Evolutionary conservation across 1,284 basidiomycete genomes (phyloP).

Genomic region (Takashimella koratensis): DNA sequence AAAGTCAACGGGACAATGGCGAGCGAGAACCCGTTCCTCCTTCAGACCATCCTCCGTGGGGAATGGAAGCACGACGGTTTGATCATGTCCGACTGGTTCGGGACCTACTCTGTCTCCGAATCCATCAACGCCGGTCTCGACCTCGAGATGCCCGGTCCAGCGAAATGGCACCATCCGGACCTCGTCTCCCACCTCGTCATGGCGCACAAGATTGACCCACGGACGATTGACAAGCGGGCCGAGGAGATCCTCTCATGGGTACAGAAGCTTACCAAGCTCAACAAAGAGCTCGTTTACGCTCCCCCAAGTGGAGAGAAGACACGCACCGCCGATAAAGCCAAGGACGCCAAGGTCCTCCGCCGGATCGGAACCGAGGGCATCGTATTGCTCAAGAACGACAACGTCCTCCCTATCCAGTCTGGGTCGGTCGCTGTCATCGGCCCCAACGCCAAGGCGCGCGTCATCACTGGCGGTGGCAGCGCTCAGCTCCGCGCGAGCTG

Average conservation of each 20-base stretch:
- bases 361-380: slow-evolving; percentile 54
- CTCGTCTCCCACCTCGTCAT: slow-evolving; percentile 58
- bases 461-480: slow-evolving; percentile 58
- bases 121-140: slow-evolving; percentile 68
- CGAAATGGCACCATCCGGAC: slow-evolving; percentile 20
- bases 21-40: slow-evolving; percentile 63
- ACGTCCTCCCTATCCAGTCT: slow-evolving; percentile 28
- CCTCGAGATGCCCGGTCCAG: slow-evolving; percentile 37
- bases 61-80: slow-evolving; percentile 69
- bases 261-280: slow-evolving; percentile 22
- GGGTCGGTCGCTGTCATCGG: slow-evolving; percentile 57
- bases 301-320: slow-evolving; percentile 19
- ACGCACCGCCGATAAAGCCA: slow-evolving; percentile 14
- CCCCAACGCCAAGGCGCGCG: slow-evolving; percentile 56
- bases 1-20: slow-evolving; percentile 64
- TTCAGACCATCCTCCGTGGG: slow-evolving; percentile 38
- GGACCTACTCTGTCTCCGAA: slow-evolving; percentile 62
- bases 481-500: slow-evolving; percentile 54
- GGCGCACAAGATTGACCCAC: slow-evolving; percentile 55
- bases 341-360: slow-evolving; percentile 26
- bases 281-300: slow-evolving; percentile 30
- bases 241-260: slow-evolving; percentile 44
- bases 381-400: slow-evolving; percentile 64
- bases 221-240: slow-evolving; percentile 21
- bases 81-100: slow-evolving; percentile 58